Evolutionary conservation across 2,329 filamentous ascomycete species (phyloP).

Genomic region (Hymenoscyphus infarciens): DNA sequence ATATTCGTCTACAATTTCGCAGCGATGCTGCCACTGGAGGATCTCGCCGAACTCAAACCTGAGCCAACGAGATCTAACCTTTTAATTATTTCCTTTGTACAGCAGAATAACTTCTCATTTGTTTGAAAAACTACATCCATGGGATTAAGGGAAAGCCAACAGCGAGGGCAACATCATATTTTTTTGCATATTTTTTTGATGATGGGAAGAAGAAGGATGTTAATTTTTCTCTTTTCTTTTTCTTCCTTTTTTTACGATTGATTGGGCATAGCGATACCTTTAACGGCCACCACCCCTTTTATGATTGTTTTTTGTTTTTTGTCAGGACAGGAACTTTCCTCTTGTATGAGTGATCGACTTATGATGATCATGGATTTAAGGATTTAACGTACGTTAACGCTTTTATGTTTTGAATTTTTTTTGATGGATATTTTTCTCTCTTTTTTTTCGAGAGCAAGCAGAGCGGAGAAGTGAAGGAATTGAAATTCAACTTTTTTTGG

Average conservation of each 20-base stretch:
- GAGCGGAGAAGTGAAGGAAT: background rate
- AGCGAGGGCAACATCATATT: slow-evolving; percentile 21
- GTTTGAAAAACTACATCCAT: slow-evolving; percentile 10
- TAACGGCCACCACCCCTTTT: slow-evolving; percentile 28
- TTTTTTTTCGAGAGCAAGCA: background rate
- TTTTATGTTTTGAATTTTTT: slow-evolving; percentile 11
- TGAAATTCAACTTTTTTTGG: background rate
- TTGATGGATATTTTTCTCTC: background rate
- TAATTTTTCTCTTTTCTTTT: slow-evolving; percentile 12
- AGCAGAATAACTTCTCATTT: slow-evolving; percentile 22
- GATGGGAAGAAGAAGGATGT: background rate
- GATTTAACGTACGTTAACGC: slow-evolving; percentile 27
- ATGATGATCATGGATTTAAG: slow-evolving; percentile 33
- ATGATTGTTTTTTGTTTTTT: slow-evolving; percentile 17
- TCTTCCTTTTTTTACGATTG: slow-evolving; percentile 9
- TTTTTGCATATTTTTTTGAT: slow-evolving; percentile 13
- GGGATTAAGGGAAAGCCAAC: slow-evolving; percentile 16
- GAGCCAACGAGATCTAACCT: background rate
- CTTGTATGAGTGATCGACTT: slow-evolving; percentile 30
- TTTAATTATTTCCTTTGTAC: slow-evolving; percentile 28
- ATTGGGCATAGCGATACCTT: slow-evolving; percentile 29
- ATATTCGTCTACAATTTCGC: slow-evolving; percentile 32
- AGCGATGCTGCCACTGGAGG: slow-evolving; percentile 29
- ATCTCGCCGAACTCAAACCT: slow-evolving; percentile 12
- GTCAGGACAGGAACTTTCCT: too few relatives aligned